These are phyloP conservation scores for Penicillium sp. DNA, from an alignment of 2,329 filamentous ascomycete genomes.

Conservation along the genomic window DNA sequence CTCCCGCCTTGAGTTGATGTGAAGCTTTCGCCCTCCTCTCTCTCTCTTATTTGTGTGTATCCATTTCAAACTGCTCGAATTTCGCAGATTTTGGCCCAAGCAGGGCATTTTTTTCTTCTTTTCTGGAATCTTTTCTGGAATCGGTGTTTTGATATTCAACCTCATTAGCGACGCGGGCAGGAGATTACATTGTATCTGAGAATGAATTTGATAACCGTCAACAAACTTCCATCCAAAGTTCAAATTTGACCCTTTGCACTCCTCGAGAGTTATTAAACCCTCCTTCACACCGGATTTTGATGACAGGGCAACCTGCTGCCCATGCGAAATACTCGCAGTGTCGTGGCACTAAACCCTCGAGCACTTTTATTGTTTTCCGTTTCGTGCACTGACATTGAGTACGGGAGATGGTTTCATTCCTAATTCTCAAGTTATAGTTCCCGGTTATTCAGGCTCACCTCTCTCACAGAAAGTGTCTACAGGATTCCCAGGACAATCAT, in stretches of 20 bases:
- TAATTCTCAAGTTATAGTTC: too few relatives aligned
- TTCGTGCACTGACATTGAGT: too few relatives aligned
- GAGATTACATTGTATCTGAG: constrained; percentile 22
- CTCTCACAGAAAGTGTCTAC: too few relatives aligned
- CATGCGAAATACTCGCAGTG: too few relatives aligned
- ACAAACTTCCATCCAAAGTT: constrained; percentile 3
- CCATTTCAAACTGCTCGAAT: constrained; percentile 9
- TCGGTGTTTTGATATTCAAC: constrained; percentile 26
- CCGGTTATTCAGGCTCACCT: too few relatives aligned
- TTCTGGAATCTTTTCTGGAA: constrained; percentile 22
- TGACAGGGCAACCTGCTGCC: too few relatives aligned
- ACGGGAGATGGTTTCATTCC: too few relatives aligned
- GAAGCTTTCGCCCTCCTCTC: constrained; percentile 1
- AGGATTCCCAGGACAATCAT: background rate
- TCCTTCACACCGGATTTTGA: too few relatives aligned
- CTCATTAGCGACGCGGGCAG: constrained; percentile 27
- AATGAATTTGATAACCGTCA: constrained; percentile 18
- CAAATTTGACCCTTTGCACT: background rate
- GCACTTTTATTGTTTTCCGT: too few relatives aligned
- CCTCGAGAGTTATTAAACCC: background rate
- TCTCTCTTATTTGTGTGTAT: constrained; percentile 17
- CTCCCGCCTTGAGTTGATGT: background rate
- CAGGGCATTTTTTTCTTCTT: constrained; percentile 13
- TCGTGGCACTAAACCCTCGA: too few relatives aligned
- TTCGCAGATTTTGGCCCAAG: constrained; percentile 5